These are phyloP conservation scores for Drechmeria coniospora DNA, from an alignment of 2,329 filamentous ascomycete species.

Conservation along the genomic window DNA sequence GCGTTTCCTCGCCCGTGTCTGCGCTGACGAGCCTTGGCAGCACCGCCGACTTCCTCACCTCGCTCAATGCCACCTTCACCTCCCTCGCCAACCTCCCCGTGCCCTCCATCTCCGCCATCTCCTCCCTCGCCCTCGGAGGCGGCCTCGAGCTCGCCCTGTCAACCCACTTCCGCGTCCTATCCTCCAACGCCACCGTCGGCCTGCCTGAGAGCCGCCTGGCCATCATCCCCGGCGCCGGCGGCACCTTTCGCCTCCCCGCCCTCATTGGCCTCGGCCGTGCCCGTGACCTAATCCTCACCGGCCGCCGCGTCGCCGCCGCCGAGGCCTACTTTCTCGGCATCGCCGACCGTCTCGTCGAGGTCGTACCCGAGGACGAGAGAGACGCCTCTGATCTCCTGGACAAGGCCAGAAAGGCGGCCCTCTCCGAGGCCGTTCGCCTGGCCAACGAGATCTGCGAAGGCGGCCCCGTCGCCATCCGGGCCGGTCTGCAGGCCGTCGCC, in stretches of 20 bases:
- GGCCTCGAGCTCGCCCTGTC: constrained; percentile 85
- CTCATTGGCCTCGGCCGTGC: constrained; percentile 69
- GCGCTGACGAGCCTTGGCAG: constrained; percentile 26
- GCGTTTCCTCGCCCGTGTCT: background rate
- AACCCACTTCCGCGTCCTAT: constrained; percentile 78
- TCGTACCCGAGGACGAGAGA: constrained; percentile 41
- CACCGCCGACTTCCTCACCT: constrained; percentile 61
- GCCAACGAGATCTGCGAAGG: constrained; percentile 81
- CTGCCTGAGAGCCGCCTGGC: constrained; percentile 85
- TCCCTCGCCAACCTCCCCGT: constrained; percentile 62
- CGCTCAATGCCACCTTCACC: constrained; percentile 62
- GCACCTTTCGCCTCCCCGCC: constrained; percentile 72
- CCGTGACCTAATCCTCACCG: constrained; percentile 81
- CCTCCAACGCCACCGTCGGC: constrained; percentile 61
- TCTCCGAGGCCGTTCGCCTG: constrained; percentile 62
- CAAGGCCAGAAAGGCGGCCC: constrained; percentile 48
- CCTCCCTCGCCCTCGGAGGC: constrained; percentile 76
- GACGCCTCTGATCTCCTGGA: constrained; percentile 29
- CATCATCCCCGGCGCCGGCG: constrained; percentile 89
- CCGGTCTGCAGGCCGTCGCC: constrained; percentile 64
- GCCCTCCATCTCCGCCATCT: constrained; percentile 79
- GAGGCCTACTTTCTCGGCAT: constrained; percentile 89
- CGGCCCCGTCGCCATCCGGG: constrained; percentile 67
- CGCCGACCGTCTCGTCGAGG: constrained; percentile 77
- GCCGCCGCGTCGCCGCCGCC: constrained; percentile 63